Percentiles rank a stretch among this genome's conserved stretches.
Evolutionary conservation across 2,329 filamentous ascomycete genomes (phyloP).

Genomic region (Nemania diffusa): DNA sequence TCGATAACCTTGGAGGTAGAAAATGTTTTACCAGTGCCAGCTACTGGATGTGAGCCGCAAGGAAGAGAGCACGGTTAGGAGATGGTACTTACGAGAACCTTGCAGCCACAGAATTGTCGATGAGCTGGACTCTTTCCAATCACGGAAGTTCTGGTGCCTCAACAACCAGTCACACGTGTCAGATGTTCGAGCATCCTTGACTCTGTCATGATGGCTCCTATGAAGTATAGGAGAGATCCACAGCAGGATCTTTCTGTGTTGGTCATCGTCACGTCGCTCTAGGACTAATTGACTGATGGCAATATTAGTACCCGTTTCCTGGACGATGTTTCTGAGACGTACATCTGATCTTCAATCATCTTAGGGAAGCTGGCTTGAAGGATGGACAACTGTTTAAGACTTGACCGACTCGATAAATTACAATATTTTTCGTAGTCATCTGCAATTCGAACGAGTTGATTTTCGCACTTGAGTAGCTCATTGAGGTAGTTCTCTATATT

Average conservation of each 20-base stretch:
- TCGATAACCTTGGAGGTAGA: constrained; percentile 25
- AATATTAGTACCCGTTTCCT: neutral
- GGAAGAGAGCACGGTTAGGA: neutral
- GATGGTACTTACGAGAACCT: constrained; percentile 15
- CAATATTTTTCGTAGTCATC: constrained; percentile 4
- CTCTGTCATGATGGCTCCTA: constrained; percentile 12
- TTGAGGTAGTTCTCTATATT: neutral
- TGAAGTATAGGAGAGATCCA: constrained; percentile 23
- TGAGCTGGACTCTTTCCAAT: constrained; percentile 10
- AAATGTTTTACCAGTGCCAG: constrained; percentile 28
- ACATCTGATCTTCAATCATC: constrained; percentile 10
- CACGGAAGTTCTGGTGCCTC: neutral
- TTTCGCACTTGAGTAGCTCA: constrained; percentile 2
- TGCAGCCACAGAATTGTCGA: constrained; percentile 24
- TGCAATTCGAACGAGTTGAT: neutral
- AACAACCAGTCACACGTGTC: constrained; percentile 28
- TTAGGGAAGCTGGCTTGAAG: neutral
- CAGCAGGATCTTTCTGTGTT: neutral
- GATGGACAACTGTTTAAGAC: neutral
- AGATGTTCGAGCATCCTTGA: constrained; percentile 6
- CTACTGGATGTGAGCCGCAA: constrained; percentile 1
- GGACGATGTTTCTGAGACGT: neutral
- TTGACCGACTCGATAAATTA: constrained; percentile 6
- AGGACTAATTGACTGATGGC: neutral
- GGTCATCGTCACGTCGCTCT: neutral